These are phyloP conservation scores for Flaveria linearis DNA, from an alignment of 129 eudicot genomes.

Conservation along the genomic window DNA sequence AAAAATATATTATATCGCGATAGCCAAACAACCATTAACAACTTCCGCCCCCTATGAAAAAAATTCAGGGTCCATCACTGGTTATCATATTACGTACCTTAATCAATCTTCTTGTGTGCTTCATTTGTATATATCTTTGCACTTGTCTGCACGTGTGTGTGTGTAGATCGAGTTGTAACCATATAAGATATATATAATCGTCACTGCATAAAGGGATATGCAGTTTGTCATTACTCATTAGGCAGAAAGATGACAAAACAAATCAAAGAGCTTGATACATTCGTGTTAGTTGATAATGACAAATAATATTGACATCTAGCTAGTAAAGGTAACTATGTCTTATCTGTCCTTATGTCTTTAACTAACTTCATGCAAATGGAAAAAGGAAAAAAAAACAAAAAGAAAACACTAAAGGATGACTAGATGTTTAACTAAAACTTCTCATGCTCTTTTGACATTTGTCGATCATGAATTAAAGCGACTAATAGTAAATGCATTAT, in stretches of 20 bases:
- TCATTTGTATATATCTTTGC: constrained; percentile 3
- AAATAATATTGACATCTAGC: constrained; percentile 1
- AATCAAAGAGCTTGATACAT: constrained; percentile 8
- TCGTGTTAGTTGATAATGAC: constrained; percentile 35
- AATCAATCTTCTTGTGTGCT: constrained; percentile 3
- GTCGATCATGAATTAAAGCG: constrained; percentile 24
- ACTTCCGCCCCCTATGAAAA: no score
- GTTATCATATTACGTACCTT: background rate
- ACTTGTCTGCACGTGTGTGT: background rate
- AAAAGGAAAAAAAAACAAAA: background rate
- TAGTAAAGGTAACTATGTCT: constrained; percentile 27
- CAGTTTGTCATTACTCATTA: constrained; percentile 27
- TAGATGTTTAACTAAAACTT: constrained; percentile 36
- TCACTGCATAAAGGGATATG: constrained; percentile 27
- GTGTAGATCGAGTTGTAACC: background rate
- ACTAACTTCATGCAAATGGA: constrained; percentile 23
- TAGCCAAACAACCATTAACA: no score
- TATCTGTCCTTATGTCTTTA: constrained; percentile 25
- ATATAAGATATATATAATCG: constrained; percentile 25
- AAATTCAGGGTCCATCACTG: no score
- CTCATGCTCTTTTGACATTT: constrained; percentile 16
- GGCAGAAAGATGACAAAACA: constrained; percentile 30
- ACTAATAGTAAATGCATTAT: constrained; percentile 15
- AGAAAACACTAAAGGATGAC: constrained; percentile 31
- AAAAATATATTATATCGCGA: no score